Percentiles rank a stretch among this genome's conserved stretches.
These are phyloP conservation scores for Luvunga scandens DNA, from an alignment of 345 rosid genomes.

Conservation along the genomic window DNA sequence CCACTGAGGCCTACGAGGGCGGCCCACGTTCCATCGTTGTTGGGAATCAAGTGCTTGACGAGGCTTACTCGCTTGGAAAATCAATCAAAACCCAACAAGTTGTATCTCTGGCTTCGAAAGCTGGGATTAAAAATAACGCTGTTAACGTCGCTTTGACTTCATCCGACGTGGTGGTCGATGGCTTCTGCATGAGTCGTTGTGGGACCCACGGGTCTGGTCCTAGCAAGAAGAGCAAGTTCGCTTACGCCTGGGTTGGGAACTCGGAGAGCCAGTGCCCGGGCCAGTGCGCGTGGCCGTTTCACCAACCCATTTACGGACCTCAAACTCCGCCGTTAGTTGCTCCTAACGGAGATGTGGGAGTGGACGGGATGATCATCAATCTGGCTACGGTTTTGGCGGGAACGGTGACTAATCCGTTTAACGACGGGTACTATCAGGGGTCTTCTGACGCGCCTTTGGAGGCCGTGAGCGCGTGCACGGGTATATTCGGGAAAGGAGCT, in stretches of 20 bases:
- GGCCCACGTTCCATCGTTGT: conserved; percentile 30
- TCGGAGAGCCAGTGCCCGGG: conserved; percentile 72
- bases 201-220: conserved; percentile 56
- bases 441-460: conserved; percentile 63
- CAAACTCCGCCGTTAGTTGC: conserved; percentile 65
- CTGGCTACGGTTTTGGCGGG: conserved; percentile 75
- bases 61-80: conserved; percentile 55
- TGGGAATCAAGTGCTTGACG: conserved; percentile 54
- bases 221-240: conserved; percentile 17
- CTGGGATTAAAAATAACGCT: conserved; percentile 19
- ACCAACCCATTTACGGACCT: conserved; percentile 80
- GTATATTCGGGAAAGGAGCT: conserved; percentile 68
- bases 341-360: conserved; percentile 85
- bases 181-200: conserved; percentile 73
- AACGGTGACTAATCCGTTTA: conserved; percentile 80
- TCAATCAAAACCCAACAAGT: conserved; percentile 30
- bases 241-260: conserved; percentile 82
- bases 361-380: conserved; percentile 84
- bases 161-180: conserved; percentile 63
- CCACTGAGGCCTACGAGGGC: conserved; percentile 42
- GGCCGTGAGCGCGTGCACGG: conserved; percentile 81
- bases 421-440: conserved; percentile 71
- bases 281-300: conserved; percentile 91
- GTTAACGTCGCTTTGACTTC: conserved; percentile 70
- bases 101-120: conserved; percentile 37